Conservation (phyloP, 2,329 filamentous ascomycete species). For the Pyricularia grisea region DNA sequence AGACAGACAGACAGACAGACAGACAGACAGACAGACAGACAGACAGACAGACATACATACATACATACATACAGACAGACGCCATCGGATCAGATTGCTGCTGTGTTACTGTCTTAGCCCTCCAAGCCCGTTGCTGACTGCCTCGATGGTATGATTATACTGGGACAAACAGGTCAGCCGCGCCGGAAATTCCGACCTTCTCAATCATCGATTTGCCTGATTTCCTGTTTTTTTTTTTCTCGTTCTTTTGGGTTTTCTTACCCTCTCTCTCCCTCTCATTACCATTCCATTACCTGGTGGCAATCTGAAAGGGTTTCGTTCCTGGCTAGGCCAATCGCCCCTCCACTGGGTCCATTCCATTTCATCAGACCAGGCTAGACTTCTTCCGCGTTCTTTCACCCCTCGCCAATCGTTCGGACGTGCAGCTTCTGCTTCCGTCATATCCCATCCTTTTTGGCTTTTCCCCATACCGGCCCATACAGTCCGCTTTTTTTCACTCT, state of each 20-base stretch:
- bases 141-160: neutral
- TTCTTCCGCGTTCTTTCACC: neutral
- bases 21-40: too few species aligned
- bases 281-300: neutral
- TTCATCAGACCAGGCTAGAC: neutral
- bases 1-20: too few species aligned
- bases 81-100: neutral
- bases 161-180: neutral
- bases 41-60: neutral
- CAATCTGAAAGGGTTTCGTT: neutral
- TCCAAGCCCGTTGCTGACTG: neutral
- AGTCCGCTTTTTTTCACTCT: neutral
- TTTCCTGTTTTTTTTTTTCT: neutral
- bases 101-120: neutral
- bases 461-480: neutral
- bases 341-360: neutral
- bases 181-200: neutral
- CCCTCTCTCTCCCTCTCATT: neutral
- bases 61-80: neutral
- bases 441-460: neutral
- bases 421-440: neutral
- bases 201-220: neutral
- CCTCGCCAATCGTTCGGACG: neutral
- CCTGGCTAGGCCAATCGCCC: neutral
- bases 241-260: neutral